Base-by-base conservation (phyloP, 345 rosid species). In the Eutrema heterophyllum region DNA sequence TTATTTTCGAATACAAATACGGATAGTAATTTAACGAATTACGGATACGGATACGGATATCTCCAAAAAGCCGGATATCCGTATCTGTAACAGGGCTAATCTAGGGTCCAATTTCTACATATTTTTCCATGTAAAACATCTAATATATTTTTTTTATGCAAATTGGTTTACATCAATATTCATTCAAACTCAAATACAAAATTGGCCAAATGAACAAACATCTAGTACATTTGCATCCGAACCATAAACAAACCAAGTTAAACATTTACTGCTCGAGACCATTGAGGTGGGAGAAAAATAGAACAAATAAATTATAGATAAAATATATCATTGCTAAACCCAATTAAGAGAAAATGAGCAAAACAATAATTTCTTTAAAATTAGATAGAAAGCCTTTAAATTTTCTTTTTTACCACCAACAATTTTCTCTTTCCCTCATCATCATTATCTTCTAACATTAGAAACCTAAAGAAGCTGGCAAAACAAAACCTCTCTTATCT, bases 391-490 rank as follows among this genome's bases (percentile, higher is more conserved):
- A 57, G 21, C 29, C 57, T 29, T 48, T 48, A 26, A 56, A 12
- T 48, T 57, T 18, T 48, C 36, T 51, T 16, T 62, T 50, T 12
- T 51, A 53, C 6, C 71, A 24, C 49, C 9, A 35, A 40, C 62
- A 71, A 51, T 39, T 53, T 35, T 55, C 64, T 53, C 63, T 24
- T 40, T 21, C 38, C 18, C 68, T 35, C 26, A 58, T 40, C 39
- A 65, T 35, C 39, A 49, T 43, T 36, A 49, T 39, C 14, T 50
- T 18, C 33, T 32, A 53, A 54, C 38, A 13, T 78, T 82, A 84
- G 83, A 82, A 81, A 29, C 39, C 62, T 30, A 84, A 74, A 79
- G 73, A 61, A 68, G 64, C 16, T 43, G 73, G 75, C 33, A 36
- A 38, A 57, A 39, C 52, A 74, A 57, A 73, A 33, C 18, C 29